phyloP scores from a whole-genome alignment of 23 red algal species.

The Gracilaria caudata region DNA sequence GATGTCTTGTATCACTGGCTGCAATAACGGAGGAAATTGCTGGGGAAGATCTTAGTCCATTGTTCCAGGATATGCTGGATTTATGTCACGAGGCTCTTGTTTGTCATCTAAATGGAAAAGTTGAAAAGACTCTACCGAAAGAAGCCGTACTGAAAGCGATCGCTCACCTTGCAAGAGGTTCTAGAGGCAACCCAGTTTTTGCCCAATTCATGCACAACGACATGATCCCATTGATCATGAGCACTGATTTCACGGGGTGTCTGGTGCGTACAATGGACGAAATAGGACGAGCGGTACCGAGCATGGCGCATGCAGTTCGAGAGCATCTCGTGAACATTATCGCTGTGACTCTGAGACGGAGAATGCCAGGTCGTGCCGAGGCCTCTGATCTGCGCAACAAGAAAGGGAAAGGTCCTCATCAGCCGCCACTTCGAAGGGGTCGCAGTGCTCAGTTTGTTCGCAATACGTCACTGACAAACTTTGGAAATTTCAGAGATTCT shows the following conservation, averaged over 20 bases:
- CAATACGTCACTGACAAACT: neutral
- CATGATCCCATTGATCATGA: constrained; percentile 35
- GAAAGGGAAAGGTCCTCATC: neutral
- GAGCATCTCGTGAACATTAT: constrained; percentile 49
- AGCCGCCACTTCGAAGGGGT: neutral
- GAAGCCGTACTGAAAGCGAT: constrained; percentile 42
- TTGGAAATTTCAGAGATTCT: neutral
- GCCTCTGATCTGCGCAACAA: neutral
- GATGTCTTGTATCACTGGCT: constrained; percentile 73
- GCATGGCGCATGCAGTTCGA: constrained; percentile 19
- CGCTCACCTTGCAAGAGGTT: constrained; percentile 36
- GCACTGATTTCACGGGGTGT: constrained; percentile 48
- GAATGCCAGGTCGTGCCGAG: neutral
- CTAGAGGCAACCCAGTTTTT: constrained; percentile 51
- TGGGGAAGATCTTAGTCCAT: neutral
- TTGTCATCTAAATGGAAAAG: neutral
- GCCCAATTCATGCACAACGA: constrained; percentile 25
- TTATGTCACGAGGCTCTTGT: constrained; percentile 67
- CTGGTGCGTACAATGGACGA: constrained; percentile 42
- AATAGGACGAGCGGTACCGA: constrained; percentile 30
- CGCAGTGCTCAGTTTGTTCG: neutral
- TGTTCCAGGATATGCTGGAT: constrained; percentile 68
- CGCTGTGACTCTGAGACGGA: constrained; percentile 50
- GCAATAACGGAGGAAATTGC: constrained; percentile 67
- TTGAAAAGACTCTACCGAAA: constrained; percentile 2